Evolutionary conservation across 2,329 filamentous ascomycete genomes (phyloP).

Genomic region (Corniculantispora saksenae): DNA sequence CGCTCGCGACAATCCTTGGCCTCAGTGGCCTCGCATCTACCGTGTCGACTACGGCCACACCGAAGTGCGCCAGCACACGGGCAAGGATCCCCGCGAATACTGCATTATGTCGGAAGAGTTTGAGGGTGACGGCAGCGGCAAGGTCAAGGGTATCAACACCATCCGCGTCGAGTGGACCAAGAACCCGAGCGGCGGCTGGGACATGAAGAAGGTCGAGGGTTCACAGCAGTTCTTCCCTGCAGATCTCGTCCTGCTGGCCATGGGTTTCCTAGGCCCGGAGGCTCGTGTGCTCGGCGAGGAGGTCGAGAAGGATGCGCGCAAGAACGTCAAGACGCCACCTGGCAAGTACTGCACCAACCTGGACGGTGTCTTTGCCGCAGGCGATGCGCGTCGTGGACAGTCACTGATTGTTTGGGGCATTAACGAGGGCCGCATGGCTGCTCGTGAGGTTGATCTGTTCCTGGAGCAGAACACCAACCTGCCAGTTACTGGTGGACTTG

Average conservation of each 20-base stretch:
- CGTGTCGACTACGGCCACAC: slow-evolving; percentile 97
- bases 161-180: slow-evolving; percentile 96
- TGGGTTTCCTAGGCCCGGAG: slow-evolving; percentile 96
- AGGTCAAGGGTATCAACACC: slow-evolving; percentile 94
- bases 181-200: slow-evolving; percentile 85
- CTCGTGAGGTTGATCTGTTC: slow-evolving; percentile 87
- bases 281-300: slow-evolving; percentile 82
- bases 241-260: slow-evolving; percentile 89
- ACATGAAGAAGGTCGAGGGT: slow-evolving; percentile 96
- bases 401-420: slow-evolving; percentile 98
- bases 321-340: slow-evolving; percentile 92
- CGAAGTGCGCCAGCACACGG: slow-evolving; percentile 94
- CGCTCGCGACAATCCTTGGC: slow-evolving; percentile 94
- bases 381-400: slow-evolving; percentile 92
- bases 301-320: slow-evolving; percentile 87
- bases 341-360: slow-evolving; percentile 89
- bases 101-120: slow-evolving; percentile 99
- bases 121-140: slow-evolving; percentile 81
- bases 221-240: slow-evolving; percentile 96
- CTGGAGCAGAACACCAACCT: slow-evolving; percentile 78
- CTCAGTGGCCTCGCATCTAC: slow-evolving; percentile 97
- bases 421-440: slow-evolving; percentile 92
- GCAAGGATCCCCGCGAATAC: slow-evolving; percentile 93
- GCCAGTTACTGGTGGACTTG: slow-evolving; percentile 89
- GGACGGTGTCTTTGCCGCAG: slow-evolving; percentile 86